Base-by-base conservation (phyloP, 169 alveolate genomes). In the Eimeria acervulina region DNA sequence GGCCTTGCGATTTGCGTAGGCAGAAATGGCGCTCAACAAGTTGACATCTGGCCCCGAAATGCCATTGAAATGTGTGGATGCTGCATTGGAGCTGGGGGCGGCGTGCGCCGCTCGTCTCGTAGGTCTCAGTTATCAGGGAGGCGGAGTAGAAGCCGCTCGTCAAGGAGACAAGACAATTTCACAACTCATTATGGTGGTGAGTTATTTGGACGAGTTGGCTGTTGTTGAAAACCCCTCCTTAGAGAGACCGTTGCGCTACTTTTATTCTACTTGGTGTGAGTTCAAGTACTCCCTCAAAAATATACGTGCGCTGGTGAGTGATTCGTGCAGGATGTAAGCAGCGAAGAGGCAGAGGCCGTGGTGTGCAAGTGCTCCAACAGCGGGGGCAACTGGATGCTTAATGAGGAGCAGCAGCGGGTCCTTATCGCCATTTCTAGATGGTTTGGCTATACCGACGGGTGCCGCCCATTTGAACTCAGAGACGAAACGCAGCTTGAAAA, bases 361-460 rank as follows among this genome's bases (percentile, higher is more conserved):
- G 36, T 84, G 76, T 84, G 47, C 2, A n/a, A 42, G 3, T 80
- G 89, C 68, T n/a, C 89, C 68, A 44, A 15, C 26, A 13, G 89
- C 68, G 83, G 83, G 10, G 44, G 89, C 89, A 80, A n/a, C 68
- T 80, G 89, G 68, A 87, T n/a, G 68, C 83, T 87, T 2, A 87
- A 87, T 47, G 84, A 38, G 31, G 94, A 87, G 47, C 94, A 87
- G 59, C 94, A 87, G 33, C 83, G 47, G 33, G 83, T 87, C 40
- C 76, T 90, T 4, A 59, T 66, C 21, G 95, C 89, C 28, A 51
- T 70, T 33, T 42, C 87, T 12, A 23, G 95, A 28, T 90, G 95
- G 95, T 70, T 90, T 61, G 76, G 52, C 40, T 90, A 68, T 76
- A 28, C 74, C 72, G 88, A 90, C 36, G 95, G 88, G 74, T 55